Base-by-base conservation (phyloP, 495 filamentous ascomycete species). In the Jackrogersella multiformis region DNA sequence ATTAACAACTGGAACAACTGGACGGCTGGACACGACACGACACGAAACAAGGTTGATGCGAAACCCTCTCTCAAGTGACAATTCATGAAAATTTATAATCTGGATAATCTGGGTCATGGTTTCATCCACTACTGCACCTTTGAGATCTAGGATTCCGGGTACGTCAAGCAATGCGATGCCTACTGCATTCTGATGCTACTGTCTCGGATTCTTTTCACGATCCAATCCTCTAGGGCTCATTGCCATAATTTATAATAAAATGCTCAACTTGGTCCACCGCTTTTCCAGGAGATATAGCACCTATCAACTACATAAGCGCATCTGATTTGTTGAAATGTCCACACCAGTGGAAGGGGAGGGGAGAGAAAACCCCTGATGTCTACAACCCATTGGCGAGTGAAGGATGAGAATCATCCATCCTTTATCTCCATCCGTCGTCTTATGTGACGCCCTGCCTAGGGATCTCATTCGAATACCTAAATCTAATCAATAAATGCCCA, bases 31-130 rank as follows among this genome's bases (percentile, higher is more conserved):
- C n/a, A n/a, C n/a, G n/a, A n/a, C 12, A 46, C 9, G 32, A 61
- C 55, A 64, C 66, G 66, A 69, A 64, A 69, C 59, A 49, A 18
- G n/a, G 28, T 24, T 56, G 56, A 56, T 61, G 42, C 56, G 46
- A 61, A 60, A 57, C 49, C 59, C 55, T 53, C 23, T 64, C 6
- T 5, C 21, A 34, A 32, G 51, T 44, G 51, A 63, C 30, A 36
- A 38, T 53, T 53, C 16, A 28, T 32, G 30, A 52, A 63, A 42
- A 48, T 30, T n/a, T n/a, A n/a, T n/a, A n/a, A n/a, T n/a, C n/a
- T n/a, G n/a, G n/a, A n/a, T n/a, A n/a, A 55, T 49, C 23, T 46
- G 42, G 39, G 21, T 32, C 34, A 49, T 16, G 21, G 52, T 56
- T 64, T 64, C 52, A 51, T 51, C 30, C 30, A 35, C 48, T 20